Percentiles rank a stretch among this genome's conserved stretches.
phyloP scores from a whole-genome alignment of 1,139 yeast species.

The Pichia sp. region DNA sequence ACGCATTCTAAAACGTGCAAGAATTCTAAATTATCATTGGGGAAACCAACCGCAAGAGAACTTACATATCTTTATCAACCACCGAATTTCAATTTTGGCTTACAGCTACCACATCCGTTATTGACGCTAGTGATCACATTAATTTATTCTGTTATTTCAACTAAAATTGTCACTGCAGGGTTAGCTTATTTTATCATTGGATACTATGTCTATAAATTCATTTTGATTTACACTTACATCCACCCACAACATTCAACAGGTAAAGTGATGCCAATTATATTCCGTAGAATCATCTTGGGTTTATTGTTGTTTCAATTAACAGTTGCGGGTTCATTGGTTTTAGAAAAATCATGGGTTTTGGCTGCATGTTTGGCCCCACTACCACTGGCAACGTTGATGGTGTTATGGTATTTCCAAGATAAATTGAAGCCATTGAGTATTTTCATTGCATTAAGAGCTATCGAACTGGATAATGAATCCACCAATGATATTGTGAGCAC shows the following conservation, averaged over 20 bases:
- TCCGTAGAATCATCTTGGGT: conserved; percentile 71
- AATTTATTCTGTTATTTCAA: conserved; percentile 74
- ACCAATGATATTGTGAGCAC: no score
- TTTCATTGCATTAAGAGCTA: conserved; percentile 81
- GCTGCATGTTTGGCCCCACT: conserved; percentile 74
- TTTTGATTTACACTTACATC: conserved; percentile 72
- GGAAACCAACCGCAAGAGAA: conserved; percentile 45
- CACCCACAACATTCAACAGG: conserved; percentile 92
- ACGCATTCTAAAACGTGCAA: conserved; percentile 42
- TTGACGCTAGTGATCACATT: conserved; percentile 71
- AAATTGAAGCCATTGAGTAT: conserved; percentile 77
- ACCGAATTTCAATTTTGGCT: conserved; percentile 77
- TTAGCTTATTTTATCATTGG: conserved; percentile 72
- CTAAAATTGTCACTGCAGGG: conserved; percentile 74
- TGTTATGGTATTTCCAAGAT: conserved; percentile 79
- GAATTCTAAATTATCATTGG: background rate
- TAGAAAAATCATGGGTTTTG: conserved; percentile 71
- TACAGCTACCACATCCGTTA: conserved; percentile 79
- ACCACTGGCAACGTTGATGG: conserved; percentile 64
- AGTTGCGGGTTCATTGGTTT: conserved; percentile 87
- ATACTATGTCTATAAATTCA: conserved; percentile 78
- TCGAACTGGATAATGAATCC: conserved; percentile 29
- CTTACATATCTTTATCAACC: conserved; percentile 70
- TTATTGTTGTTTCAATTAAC: conserved; percentile 77
- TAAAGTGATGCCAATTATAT: conserved; percentile 81